These are phyloP conservation scores for Protomyces pachydermus DNA, from an alignment of 1,139 yeast species.

Conservation along the genomic window DNA sequence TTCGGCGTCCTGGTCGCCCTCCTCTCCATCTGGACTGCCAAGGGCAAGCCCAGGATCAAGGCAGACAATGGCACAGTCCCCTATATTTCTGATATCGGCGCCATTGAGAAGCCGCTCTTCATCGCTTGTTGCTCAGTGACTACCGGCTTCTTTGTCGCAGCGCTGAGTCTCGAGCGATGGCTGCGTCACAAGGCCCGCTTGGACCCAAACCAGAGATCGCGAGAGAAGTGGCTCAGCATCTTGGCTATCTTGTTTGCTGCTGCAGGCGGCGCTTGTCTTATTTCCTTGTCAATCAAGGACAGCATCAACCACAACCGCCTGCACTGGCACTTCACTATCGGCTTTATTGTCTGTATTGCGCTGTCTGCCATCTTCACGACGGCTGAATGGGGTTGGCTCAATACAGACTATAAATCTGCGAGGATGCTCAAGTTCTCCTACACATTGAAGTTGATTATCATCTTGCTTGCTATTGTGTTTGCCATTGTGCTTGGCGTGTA, in stretches of 20 bases:
- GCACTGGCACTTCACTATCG: conserved; percentile 43
- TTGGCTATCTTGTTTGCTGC: conserved; percentile 51
- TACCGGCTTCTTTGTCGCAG: conserved; percentile 69
- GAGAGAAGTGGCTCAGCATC: conserved; percentile 51
- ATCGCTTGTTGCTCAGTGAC: conserved; percentile 75
- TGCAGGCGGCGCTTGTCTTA: conserved; percentile 71
- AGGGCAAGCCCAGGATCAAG: conserved; percentile 46
- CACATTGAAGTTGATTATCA: conserved; percentile 58
- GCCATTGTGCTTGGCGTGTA: conserved; percentile 64
- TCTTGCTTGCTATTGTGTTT: conserved; percentile 59
- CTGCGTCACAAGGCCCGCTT: conserved; percentile 53
- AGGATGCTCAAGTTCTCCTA: conserved; percentile 45
- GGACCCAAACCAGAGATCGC: conserved; percentile 49
- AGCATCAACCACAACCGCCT: conserved; percentile 55
- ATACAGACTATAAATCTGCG: conserved; percentile 46
- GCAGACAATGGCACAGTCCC: conserved; percentile 34
- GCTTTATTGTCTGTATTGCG: conserved; percentile 65
- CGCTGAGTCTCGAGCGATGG: conserved; percentile 55
- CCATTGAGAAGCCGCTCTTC: conserved; percentile 77
- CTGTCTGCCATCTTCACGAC: conserved; percentile 59
- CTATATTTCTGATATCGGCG: conserved; percentile 79
- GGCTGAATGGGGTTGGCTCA: conserved; percentile 58
- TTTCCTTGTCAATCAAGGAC: conserved; percentile 70
- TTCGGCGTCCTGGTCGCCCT: conserved; percentile 74
- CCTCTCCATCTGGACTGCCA: conserved; percentile 65